Conservation (phyloP, 805 yeast species). For the Blastobotrys chiropterorum region DNA sequence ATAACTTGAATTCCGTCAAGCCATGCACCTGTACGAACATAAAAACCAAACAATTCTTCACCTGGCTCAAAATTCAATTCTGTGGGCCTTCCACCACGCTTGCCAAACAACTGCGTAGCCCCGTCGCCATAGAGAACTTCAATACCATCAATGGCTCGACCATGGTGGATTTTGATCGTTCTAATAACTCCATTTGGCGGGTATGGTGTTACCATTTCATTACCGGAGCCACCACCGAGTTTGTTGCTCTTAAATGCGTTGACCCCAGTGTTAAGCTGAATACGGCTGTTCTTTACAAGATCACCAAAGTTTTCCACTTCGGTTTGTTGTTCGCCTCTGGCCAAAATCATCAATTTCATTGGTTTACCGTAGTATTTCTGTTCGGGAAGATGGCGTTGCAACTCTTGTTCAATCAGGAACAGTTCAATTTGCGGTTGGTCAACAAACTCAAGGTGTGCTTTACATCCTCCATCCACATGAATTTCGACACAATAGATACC, state of each 20-base stretch:
- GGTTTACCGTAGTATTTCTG: constrained; percentile 28
- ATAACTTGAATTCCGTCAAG: constrained; percentile 77
- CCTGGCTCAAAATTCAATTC: constrained; percentile 48
- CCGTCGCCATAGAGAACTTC: constrained; percentile 39
- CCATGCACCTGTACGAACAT: constrained; percentile 78
- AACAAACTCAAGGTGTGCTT: constrained; percentile 54
- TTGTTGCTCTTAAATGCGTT: constrained; percentile 13
- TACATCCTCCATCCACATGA: constrained; percentile 49
- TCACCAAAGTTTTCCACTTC: constrained; percentile 46
- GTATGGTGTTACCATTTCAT: constrained; percentile 28
- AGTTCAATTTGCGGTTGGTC: constrained; percentile 57
- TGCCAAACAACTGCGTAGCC: constrained; percentile 30
- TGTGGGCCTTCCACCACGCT: constrained; percentile 35
- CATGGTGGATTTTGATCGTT: constrained; percentile 61
- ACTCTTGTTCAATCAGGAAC: constrained; percentile 41
- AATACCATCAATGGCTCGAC: constrained; percentile 78
- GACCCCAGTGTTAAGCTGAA: constrained; percentile 4
- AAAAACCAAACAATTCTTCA: constrained; percentile 55
- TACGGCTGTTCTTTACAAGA: constrained; percentile 4
- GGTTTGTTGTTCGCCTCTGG: constrained; percentile 56
- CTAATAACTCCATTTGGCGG: constrained; percentile 24
- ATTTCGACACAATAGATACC: constrained; percentile 76
- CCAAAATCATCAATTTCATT: constrained; percentile 47
- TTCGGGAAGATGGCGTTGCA: constrained; percentile 36
- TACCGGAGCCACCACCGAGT: constrained; percentile 24